Base-by-base conservation (phyloP, 345 rosid species). In the Salix exigua region DNA sequence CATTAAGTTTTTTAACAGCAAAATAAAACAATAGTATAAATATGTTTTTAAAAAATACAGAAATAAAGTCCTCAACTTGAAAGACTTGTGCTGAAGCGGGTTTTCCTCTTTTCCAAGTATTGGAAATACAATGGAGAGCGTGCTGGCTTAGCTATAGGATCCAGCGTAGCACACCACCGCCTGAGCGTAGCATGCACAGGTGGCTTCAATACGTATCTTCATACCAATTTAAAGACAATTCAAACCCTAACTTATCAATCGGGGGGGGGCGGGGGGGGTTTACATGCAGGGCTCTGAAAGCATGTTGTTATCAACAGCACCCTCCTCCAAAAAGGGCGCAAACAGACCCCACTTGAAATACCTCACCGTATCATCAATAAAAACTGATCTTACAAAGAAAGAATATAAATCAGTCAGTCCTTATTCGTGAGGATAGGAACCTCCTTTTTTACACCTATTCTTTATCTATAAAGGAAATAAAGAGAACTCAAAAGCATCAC, bases 401-500 rank as follows among this genome's bases (percentile, higher is more conserved):
- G 28, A 38, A 6, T 25, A 73, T 14, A 61, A 35, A 5, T 13
- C 40, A 61, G 19, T 30, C 60, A 38, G 35, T 38, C 26, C 69
- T 64, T 65, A 74, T 64, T 64, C 10, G 5, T 13, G 64, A 21
- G 40, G 69, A 25, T 12, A n/a, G 37, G 31, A 13, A 4, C 42
- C 44, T 31, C 51, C 4, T 33, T 76, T 37, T 37, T 13, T 19
- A 68, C 80, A 68, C 61, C 48, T 73, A 69, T 19, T 64, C 60
- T 42, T 10, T 46, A 58, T n/a, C 58, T 21, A 68, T 40, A 66
- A 31, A 23, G 31, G 30, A 66, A 42, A 70, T 42, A 66, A 68
- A 67, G 68, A 61, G 4, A 37, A 63, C 25, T 33, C 23, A 35
- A 48, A 46, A 35, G 62, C 30, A 71, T 85, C 80, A 87, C 66